phyloP scores from a whole-genome alignment of 768 basidiomycete genomes.

The Boletus rufocinnamomeus region DNA sequence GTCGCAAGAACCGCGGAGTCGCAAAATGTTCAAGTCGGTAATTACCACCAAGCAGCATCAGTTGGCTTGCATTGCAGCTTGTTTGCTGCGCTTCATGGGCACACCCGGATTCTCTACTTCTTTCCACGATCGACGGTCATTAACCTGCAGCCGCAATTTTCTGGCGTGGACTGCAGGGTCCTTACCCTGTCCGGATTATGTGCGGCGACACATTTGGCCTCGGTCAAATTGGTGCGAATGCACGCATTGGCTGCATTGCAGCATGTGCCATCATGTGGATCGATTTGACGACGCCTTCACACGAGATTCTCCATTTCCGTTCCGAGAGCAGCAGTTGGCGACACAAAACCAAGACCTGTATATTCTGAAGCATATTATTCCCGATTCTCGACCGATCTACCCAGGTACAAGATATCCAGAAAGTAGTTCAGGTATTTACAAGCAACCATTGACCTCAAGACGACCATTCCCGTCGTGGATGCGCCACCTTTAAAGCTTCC shows the following conservation, averaged over 20 bases:
- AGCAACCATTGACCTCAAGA: background rate
- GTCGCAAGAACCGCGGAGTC: background rate
- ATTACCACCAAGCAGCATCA: background rate
- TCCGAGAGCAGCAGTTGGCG: background rate
- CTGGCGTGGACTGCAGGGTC: slow-evolving; percentile 1
- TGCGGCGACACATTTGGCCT: background rate
- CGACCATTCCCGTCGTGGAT: background rate
- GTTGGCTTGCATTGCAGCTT: background rate
- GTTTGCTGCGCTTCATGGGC: background rate
- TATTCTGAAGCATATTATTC: too few species aligned
- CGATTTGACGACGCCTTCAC: background rate
- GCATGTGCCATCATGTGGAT: background rate
- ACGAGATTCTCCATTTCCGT: background rate
- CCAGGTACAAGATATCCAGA: background rate
- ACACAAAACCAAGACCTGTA: background rate
- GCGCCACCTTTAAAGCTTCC: slow-evolving; percentile 5
- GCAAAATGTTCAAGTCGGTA: background rate
- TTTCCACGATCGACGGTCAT: slow-evolving; percentile 15
- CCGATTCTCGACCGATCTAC: too few species aligned
- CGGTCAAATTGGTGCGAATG: background rate
- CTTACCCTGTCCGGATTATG: background rate
- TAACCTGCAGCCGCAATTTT: background rate
- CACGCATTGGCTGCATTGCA: too few species aligned
- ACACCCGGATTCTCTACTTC: background rate
- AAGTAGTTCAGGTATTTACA: background rate